Evolutionary conservation across 768 basidiomycete genomes (phyloP), one percentile per base, ranked within the genome.

Genomic region (Rhodotorula toruloides): DNA sequence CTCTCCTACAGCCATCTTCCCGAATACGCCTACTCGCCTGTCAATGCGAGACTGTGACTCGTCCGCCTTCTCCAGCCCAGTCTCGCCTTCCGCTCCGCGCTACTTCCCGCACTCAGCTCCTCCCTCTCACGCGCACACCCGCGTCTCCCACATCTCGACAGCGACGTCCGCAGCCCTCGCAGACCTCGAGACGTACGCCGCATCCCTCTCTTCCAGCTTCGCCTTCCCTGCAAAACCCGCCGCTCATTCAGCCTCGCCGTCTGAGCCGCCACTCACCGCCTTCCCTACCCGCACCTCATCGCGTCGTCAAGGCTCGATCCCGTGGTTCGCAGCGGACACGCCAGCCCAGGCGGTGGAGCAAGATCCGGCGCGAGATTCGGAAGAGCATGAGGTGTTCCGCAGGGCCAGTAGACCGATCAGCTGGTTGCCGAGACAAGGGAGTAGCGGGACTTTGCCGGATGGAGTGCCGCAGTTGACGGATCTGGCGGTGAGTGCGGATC

Each of bases 381-480:
- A 46, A 25, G 21, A 46, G 21, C 44, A 37, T 6, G 21, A 27
- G 17, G 13, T 40, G 37, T 29, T 36, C 3, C 21, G 22, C 16
- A 27, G 40, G 0, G 34, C 29, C 16, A 12, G 42, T 25, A 43
- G 65, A 37, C 65, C 65, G 6, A 34, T 66, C n/a, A 61, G 58
- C 48, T 66, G 65, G 65, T 5, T 66, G 27, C 9, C 14, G 14
- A 47, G 65, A 17, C 46, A 61, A 34, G 34, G 1, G 1, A 55
- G 54, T 14, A 27, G 14, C 40, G 65, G 65, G 12, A 61, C 58
- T 4, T n/a, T 66, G 40, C 58, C 58, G 11, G 65, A 61, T 1
- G 37, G 43, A 8, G 34, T 49, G 25, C 5, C 22, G 0, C 47
- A 8, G 25, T 42, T 59, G 1, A 39, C 52, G 25, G 17, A 17